Percentiles rank a stretch among this genome's conserved stretches.
Conservation (phyloP, 1,284 basidiomycete species). For the Moesziomyces globuligerus region DNA sequence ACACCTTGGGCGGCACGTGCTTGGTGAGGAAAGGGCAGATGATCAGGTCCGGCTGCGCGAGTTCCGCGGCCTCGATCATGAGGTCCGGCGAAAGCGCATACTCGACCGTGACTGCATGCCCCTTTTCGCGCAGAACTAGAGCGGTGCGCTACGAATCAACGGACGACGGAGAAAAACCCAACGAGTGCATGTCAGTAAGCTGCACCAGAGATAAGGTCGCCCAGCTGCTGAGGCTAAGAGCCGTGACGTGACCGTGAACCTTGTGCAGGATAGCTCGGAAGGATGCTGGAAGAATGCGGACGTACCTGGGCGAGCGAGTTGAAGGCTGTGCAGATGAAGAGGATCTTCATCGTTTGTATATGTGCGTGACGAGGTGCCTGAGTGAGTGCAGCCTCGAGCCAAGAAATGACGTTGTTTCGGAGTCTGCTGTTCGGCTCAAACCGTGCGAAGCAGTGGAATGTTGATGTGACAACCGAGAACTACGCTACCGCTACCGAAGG, state of each 20-base stretch:
- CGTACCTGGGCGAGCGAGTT: slow-evolving; percentile 66
- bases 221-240: too few species aligned
- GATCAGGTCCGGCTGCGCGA: slow-evolving; percentile 68
- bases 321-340: slow-evolving; percentile 69
- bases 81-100: slow-evolving; percentile 67
- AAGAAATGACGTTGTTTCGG: too few species aligned
- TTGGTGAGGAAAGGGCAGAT: slow-evolving; percentile 70
- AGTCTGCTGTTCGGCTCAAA: too few species aligned
- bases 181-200: neutral
- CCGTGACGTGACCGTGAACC: too few species aligned
- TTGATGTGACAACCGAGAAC: too few species aligned
- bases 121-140: slow-evolving; percentile 66
- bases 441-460: too few species aligned
- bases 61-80: slow-evolving; percentile 68
- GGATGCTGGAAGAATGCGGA: neutral
- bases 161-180: neutral
- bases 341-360: slow-evolving; percentile 54
- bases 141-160: slow-evolving; percentile 38
- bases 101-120: slow-evolving; percentile 68
- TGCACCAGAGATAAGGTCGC: too few species aligned
- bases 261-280: neutral
- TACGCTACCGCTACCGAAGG: too few species aligned
- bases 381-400: too few species aligned
- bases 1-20: slow-evolving; percentile 68
- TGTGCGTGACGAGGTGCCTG: too few species aligned